These are phyloP conservation scores for Aspergillus persii DNA, from an alignment of 2,329 filamentous ascomycete species.

Conservation along the genomic window DNA sequence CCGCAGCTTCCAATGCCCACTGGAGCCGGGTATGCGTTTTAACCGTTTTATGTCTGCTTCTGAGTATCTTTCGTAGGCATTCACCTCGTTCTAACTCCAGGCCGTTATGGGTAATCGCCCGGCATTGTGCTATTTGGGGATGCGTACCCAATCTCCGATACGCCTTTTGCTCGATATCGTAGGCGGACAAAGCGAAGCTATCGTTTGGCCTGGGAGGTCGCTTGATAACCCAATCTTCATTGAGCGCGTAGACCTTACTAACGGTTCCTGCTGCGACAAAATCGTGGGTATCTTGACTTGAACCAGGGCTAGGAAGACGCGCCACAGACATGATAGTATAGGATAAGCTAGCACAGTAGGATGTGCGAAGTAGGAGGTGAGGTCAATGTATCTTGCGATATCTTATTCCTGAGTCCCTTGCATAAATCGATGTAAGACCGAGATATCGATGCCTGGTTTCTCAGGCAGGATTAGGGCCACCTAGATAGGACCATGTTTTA, in stretches of 20 bases:
- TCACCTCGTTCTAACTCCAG: constrained; percentile 3
- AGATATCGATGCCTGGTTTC: not conserved
- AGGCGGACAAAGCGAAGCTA: constrained; percentile 1
- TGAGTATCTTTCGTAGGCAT: no score
- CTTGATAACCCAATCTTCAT: constrained; percentile 2
- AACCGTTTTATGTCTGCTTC: not conserved
- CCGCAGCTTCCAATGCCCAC: constrained; percentile 14
- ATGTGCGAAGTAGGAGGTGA: no score
- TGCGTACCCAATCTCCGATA: constrained; percentile 4
- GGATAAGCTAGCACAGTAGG: not conserved
- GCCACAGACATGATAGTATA: not conserved
- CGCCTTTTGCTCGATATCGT: constrained; percentile 2
- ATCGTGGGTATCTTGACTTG: not conserved
- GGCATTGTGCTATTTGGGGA: not conserved
- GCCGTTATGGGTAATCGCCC: not conserved
- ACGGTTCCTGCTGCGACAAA: constrained; percentile 3
- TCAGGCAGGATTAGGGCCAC: not conserved
- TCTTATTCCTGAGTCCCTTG: no score
- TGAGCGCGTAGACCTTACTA: not conserved
- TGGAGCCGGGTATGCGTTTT: not conserved
- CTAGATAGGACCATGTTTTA: not conserved
- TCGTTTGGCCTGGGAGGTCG: not conserved
- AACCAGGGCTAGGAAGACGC: not conserved
- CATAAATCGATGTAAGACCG: not conserved
- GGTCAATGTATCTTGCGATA: no score